phyloP scores from a whole-genome alignment of 257 asterid genomes.

The Prunella vulgaris region DNA sequence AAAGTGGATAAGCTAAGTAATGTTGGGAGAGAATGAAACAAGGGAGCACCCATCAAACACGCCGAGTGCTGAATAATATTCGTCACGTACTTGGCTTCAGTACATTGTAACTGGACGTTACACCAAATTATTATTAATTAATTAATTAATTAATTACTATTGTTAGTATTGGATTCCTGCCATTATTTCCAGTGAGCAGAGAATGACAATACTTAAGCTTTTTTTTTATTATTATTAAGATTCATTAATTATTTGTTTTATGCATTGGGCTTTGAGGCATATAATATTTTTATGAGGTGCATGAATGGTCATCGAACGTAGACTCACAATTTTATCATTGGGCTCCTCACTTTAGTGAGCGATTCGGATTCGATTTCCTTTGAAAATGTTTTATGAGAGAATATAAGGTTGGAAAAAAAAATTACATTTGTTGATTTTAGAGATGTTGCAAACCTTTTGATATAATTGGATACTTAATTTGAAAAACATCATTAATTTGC shows the following conservation, averaged over 20 bases:
- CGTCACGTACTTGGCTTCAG: slow-evolving; percentile 21
- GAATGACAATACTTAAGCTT: neutral
- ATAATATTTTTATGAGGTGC: neutral
- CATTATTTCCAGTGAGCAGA: neutral
- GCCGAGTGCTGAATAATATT: slow-evolving; percentile 12
- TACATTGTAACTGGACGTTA: slow-evolving; percentile 22
- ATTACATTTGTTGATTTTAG: neutral
- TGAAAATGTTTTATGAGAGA: too few relatives aligned
- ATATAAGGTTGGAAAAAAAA: too few relatives aligned
- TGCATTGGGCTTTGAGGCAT: neutral
- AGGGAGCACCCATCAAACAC: slow-evolving; percentile 23
- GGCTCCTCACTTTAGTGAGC: too few relatives aligned
- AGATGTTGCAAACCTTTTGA: too few relatives aligned
- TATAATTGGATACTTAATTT: too few relatives aligned
- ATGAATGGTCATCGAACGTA: neutral
- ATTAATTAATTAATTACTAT: neutral
- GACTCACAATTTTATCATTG: too few relatives aligned
- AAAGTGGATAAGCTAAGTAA: neutral
- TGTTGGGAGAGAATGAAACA: slow-evolving; percentile 27
- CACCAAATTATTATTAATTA: neutral
- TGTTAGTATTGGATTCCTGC: slow-evolving; percentile 5
- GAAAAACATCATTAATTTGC: too few relatives aligned
- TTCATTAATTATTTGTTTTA: neutral
- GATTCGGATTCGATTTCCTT: too few relatives aligned
- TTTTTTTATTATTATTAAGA: neutral